These are phyloP conservation scores for Penicillium flavigenum DNA, from an alignment of 495 filamentous ascomycete genomes.

Conservation along the genomic window DNA sequence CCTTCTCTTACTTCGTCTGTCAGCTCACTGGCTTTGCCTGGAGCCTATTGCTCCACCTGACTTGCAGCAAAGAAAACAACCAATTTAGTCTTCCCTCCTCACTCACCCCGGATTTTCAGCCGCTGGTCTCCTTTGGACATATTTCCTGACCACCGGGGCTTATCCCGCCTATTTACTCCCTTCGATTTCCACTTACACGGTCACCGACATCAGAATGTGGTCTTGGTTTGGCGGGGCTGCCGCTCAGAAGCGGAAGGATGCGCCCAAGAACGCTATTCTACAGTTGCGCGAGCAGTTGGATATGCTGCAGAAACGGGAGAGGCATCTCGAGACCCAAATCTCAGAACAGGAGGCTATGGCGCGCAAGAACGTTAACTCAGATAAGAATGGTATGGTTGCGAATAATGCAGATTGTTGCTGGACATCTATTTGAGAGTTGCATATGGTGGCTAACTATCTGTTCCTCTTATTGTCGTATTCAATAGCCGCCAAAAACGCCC, in stretches of 20 bases:
- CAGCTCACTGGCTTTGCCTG: slow-evolving; percentile 16
- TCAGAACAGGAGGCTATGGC: slow-evolving; percentile 89
- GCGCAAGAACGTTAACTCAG: slow-evolving; percentile 83
- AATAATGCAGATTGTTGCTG: neutral
- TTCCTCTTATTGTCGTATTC: neutral
- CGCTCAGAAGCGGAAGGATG: slow-evolving; percentile 83
- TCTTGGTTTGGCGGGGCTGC: slow-evolving; percentile 81
- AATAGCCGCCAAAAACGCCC: slow-evolving; percentile 83
- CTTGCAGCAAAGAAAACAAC: slow-evolving; percentile 15
- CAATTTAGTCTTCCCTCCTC: slow-evolving; percentile 11
- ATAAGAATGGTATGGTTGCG: slow-evolving; percentile 74
- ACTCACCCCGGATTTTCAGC: slow-evolving; percentile 6
- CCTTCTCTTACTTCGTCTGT: neutral
- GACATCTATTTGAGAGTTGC: neutral
- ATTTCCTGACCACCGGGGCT: neutral
- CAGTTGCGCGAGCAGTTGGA: slow-evolving; percentile 83
- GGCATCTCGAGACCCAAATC: slow-evolving; percentile 86
- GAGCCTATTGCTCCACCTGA: slow-evolving; percentile 29
- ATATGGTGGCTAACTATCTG: slow-evolving; percentile 1
- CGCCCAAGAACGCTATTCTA: slow-evolving; percentile 95
- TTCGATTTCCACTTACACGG: slow-evolving; percentile 1
- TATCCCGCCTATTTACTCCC: neutral
- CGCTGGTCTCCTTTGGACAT: slow-evolving; percentile 11
- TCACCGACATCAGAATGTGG: slow-evolving; percentile 55
- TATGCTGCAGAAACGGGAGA: slow-evolving; percentile 96